These are phyloP conservation scores for Aspergillus leporis DNA, from an alignment of 495 filamentous ascomycete species.

Conservation along the genomic window DNA sequence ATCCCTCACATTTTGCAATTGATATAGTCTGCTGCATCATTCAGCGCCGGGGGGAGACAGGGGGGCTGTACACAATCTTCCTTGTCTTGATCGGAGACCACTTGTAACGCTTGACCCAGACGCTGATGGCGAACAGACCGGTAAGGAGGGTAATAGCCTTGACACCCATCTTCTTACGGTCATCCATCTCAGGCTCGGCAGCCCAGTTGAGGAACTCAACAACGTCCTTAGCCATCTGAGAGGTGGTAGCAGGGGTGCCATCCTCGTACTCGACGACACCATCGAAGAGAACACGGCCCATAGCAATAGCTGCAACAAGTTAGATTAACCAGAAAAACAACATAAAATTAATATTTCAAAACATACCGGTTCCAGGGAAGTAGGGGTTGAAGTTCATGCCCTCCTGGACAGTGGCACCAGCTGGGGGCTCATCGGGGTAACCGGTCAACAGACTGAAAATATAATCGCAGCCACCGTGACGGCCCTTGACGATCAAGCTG, in stretches of 20 bases:
- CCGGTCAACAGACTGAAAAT: conserved; percentile 97
- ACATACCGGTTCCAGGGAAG: conserved; percentile 90
- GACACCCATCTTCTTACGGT: conserved; percentile 98
- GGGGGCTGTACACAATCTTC: conserved; percentile 86
- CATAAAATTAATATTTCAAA: conserved; percentile 8
- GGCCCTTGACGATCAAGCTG: conserved; percentile 93
- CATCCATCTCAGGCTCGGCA: conserved; percentile 98
- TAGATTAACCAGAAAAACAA: conserved; percentile 4
- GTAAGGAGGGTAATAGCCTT: conserved; percentile 81
- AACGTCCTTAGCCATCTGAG: conserved; percentile 99
- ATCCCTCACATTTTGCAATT: conserved; percentile 37
- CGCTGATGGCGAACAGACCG: conserved; percentile 78
- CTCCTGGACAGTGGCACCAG: conserved; percentile 74
- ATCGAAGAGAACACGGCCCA: conserved; percentile 97
- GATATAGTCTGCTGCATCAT: conserved; percentile 34
- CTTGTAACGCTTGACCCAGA: conserved; percentile 99
- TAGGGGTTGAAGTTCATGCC: conserved; percentile 99
- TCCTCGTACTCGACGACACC: conserved; percentile 99
- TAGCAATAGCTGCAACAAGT: conserved; percentile 71
- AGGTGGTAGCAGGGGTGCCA: conserved; percentile 86
- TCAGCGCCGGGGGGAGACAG: conserved; percentile 49
- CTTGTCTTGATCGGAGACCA: conserved; percentile 94
- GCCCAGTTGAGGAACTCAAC: conserved; percentile 99
- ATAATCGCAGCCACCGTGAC: conserved; percentile 98
- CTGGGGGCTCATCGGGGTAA: conserved; percentile 94